Conservation (phyloP, 306 rosid species). For the Fragaria iinumae region DNA sequence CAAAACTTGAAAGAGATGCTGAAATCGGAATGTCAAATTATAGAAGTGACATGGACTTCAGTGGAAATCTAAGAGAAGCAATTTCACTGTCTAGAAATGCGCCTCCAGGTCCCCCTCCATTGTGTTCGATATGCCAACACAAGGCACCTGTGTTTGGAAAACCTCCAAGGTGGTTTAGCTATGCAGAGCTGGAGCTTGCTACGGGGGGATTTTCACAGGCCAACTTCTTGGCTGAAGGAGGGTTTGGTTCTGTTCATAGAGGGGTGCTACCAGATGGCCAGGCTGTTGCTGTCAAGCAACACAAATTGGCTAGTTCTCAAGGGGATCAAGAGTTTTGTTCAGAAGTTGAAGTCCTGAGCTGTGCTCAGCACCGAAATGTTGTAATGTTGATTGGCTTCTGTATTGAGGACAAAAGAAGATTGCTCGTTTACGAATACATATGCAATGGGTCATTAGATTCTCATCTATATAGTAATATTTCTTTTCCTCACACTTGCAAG, state of each 20-base stretch:
- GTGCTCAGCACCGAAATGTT: constrained; percentile 98
- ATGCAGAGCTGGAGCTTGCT: constrained; percentile 89
- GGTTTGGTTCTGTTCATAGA: constrained; percentile 95
- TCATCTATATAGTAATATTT: constrained; percentile 81
- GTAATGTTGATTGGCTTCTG: constrained; percentile 98
- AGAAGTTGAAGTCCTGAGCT: constrained; percentile 97
- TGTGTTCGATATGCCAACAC: constrained; percentile 97
- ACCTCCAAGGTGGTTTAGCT: constrained; percentile 95
- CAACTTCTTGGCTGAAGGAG: constrained; percentile 98
- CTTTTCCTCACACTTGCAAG: background rate
- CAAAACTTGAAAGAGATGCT: constrained; percentile 64
- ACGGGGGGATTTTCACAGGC: constrained; percentile 96
- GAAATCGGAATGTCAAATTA: constrained; percentile 52
- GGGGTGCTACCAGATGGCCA: constrained; percentile 97
- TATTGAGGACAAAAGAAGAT: constrained; percentile 89
- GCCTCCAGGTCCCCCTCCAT: constrained; percentile 91
- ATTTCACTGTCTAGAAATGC: constrained; percentile 75
- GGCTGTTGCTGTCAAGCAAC: constrained; percentile 96
- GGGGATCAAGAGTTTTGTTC: constrained; percentile 96
- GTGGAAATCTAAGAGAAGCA: constrained; percentile 87
- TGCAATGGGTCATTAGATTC: constrained; percentile 96
- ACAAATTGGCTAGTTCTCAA: constrained; percentile 96
- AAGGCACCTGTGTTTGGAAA: constrained; percentile 98
- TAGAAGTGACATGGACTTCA: constrained; percentile 58
- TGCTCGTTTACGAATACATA: constrained; percentile 92